Evolutionary conservation across 371 early-diverging fungal genomes (phyloP).

Genomic region (Mucor velutinosus): DNA sequence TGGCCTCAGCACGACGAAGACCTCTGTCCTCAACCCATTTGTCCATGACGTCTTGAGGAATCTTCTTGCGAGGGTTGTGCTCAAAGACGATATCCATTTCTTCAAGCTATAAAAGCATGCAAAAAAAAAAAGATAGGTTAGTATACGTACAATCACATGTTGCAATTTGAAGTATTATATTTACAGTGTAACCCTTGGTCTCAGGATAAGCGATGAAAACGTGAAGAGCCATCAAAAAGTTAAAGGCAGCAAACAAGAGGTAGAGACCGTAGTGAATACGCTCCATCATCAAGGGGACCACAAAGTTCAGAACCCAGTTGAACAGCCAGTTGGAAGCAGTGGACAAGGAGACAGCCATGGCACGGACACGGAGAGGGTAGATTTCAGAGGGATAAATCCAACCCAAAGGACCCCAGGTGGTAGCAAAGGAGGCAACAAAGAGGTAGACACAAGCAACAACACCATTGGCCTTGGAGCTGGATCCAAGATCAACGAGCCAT

Average conservation of each 20-base stretch:
- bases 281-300: conserved; percentile 66
- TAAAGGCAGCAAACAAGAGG: conserved; percentile 59
- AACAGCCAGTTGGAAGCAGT: conserved; percentile 92
- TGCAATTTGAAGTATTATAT: not conserved
- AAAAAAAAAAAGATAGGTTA: not conserved
- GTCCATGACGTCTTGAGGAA: conserved; percentile 30
- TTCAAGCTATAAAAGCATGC: conserved; percentile 30
- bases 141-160: not conserved
- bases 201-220: conserved; percentile 68
- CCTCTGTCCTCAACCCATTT: conserved; percentile 26
- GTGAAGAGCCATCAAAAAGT: conserved; percentile 47
- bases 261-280: conserved; percentile 65
- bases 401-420: conserved; percentile 90
- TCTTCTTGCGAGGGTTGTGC: conserved; percentile 36
- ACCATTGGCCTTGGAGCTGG: conserved; percentile 24
- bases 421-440: conserved; percentile 77
- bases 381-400: conserved; percentile 95
- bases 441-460: conserved; percentile 67
- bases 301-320: conserved; percentile 69
- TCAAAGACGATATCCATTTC: conserved; percentile 45
- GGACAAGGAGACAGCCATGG: conserved; percentile 84
- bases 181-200: conserved; percentile 57
- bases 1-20: conserved; percentile 9
- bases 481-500: not conserved
- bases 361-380: conserved; percentile 75